Conservation (phyloP, 768 basidiomycete species). For the Boletus tomentosulus region DNA sequence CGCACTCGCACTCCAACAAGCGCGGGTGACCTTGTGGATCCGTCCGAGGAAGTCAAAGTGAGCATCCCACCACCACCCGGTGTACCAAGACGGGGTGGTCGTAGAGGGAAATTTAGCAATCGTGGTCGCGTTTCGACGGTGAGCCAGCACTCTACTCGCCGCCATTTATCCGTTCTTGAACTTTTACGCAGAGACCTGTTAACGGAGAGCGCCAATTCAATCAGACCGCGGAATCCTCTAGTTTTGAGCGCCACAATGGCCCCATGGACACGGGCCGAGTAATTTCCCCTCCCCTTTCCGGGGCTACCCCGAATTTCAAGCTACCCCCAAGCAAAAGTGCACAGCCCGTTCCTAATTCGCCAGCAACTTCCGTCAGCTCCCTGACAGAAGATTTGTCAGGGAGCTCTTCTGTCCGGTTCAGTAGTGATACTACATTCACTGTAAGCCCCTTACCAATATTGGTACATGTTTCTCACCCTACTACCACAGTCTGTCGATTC, state of each 20-base stretch:
- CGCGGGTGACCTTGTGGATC: background rate
- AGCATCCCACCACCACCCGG: background rate
- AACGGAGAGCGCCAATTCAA: background rate
- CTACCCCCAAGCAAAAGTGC: background rate
- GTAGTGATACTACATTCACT: conserved; percentile 20
- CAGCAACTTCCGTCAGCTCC: conserved; percentile 6
- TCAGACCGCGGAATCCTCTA: background rate
- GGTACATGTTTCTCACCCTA: background rate
- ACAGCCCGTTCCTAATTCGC: conserved; percentile 9
- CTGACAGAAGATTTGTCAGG: conserved; percentile 19
- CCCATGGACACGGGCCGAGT: background rate
- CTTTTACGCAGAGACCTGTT: conserved; percentile 2
- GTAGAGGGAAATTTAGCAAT: background rate
- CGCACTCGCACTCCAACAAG: background rate
- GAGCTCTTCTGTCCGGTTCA: conserved; percentile 1
- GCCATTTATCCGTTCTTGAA: background rate
- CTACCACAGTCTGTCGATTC: conserved; percentile 17
- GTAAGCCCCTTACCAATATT: conserved; percentile 1
- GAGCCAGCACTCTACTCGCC: background rate
- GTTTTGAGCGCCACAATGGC: conserved; percentile 7
- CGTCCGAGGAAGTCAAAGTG: background rate
- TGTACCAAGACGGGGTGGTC: background rate
- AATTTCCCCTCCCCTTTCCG: conserved; percentile 6
- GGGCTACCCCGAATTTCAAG: conserved; percentile 1
- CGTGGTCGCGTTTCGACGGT: background rate